Percentiles rank a stretch among this genome's conserved stretches.
Conservation (phyloP, 2,329 filamentous ascomycete genomes). For the Colletotrichum sp. region DNA sequence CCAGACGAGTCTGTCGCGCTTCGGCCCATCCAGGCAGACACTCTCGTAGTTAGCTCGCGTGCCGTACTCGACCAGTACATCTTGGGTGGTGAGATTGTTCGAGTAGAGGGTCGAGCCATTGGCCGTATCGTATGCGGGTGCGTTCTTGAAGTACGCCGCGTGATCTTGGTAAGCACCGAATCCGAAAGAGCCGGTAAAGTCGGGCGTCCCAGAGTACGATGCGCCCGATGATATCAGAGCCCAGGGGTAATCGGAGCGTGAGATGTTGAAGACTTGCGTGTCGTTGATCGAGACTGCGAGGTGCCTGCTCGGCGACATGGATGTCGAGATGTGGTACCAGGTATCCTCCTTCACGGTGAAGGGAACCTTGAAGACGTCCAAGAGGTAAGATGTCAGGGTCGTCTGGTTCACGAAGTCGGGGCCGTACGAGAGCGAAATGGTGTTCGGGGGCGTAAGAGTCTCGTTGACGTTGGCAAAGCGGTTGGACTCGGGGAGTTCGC, state of each 20-base stretch:
- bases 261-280: conserved; percentile 22
- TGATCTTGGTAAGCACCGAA: conserved; percentile 47
- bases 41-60: conserved; percentile 32
- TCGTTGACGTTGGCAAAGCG: conserved; percentile 32
- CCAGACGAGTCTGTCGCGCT: conserved; percentile 64
- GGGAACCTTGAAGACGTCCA: conserved; percentile 29
- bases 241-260: conserved; percentile 10
- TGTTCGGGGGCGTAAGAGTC: conserved; percentile 36
- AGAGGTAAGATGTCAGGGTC: conserved; percentile 28
- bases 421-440: conserved; percentile 35
- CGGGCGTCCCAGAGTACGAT: background rate
- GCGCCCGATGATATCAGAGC: background rate
- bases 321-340: conserved; percentile 42
- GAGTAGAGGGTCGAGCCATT: conserved; percentile 35
- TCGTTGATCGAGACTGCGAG: conserved; percentile 32
- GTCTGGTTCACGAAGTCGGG: conserved; percentile 40
- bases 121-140: conserved; percentile 26
- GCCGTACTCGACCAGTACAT: conserved; percentile 39
- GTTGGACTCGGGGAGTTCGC: background rate
- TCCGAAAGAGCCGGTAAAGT: conserved; percentile 35
- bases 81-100: conserved; percentile 28
- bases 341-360: conserved; percentile 31
- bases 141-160: conserved; percentile 36
- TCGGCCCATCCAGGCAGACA: conserved; percentile 54
- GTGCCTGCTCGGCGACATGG: conserved; percentile 25